Evolutionary conservation across 306 rosid genomes (phyloP).

Genomic region (Fragaria vesca): DNA sequence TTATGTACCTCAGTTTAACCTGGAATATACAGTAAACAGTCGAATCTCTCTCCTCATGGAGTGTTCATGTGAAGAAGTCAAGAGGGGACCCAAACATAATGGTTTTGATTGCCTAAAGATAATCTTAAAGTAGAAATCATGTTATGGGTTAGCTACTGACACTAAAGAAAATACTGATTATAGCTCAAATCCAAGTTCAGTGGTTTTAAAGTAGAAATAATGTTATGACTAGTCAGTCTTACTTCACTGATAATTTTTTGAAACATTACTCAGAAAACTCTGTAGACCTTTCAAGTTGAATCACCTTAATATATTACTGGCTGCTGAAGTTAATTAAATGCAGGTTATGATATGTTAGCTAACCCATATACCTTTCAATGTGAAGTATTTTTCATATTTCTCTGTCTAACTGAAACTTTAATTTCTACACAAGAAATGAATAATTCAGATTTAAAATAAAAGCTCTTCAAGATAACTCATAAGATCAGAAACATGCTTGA

Average conservation of each 20-base stretch:
- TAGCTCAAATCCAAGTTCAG: slow-evolving; percentile 56
- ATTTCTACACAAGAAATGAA: neutral
- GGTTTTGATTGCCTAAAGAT: slow-evolving; percentile 16
- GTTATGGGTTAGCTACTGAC: slow-evolving; percentile 23
- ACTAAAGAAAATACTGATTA: slow-evolving; percentile 9
- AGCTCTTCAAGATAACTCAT: neutral
- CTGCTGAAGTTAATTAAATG: slow-evolving; percentile 14
- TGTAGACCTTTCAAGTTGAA: too few species aligned
- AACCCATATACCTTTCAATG: neutral
- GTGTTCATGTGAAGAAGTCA: slow-evolving; percentile 17
- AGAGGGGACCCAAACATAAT: slow-evolving; percentile 19
- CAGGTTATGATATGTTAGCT: slow-evolving; percentile 33
- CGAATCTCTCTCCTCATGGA: neutral
- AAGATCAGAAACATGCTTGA: slow-evolving; percentile 8
- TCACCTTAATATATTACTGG: slow-evolving; percentile 16
- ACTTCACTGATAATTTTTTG: neutral
- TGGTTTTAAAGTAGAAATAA: slow-evolving; percentile 29
- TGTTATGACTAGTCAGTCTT: neutral
- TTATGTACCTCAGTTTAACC: neutral
- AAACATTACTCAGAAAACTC: too few species aligned
- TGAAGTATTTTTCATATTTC: neutral
- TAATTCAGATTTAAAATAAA: neutral
- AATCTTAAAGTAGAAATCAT: slow-evolving; percentile 16
- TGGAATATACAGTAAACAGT: neutral
- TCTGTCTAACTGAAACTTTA: neutral